Percentiles rank a stretch among this genome's conserved stretches.
These are phyloP conservation scores for Coniochaeta pulveracea DNA, from an alignment of 2,329 filamentous ascomycete genomes.

Conservation along the genomic window DNA sequence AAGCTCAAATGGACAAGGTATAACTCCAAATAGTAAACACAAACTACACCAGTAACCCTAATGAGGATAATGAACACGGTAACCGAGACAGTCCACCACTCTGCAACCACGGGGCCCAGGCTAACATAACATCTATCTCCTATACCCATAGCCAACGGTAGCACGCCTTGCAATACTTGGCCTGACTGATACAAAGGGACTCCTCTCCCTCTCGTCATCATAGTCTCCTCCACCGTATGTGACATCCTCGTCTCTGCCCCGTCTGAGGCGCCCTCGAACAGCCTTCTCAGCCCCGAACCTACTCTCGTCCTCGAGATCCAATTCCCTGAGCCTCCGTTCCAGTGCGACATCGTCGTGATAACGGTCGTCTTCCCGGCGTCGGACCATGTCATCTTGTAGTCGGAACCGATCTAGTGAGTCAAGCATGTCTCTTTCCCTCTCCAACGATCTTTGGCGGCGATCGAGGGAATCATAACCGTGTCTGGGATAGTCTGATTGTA, in stretches of 20 bases:
- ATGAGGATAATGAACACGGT: too few relatives aligned
- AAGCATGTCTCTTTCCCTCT: too few relatives aligned
- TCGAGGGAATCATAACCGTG: too few relatives aligned
- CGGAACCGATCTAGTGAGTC: constrained; percentile 1
- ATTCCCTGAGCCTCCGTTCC: background rate
- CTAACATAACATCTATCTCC: background rate
- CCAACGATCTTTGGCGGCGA: too few relatives aligned
- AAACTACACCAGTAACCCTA: too few relatives aligned
- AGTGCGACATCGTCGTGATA: constrained; percentile 1
- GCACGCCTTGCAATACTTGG: background rate
- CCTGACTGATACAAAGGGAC: constrained; percentile 1
- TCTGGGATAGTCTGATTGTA: too few relatives aligned
- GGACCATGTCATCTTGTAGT: background rate
- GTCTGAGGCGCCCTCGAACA: background rate
- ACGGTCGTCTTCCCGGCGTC: background rate
- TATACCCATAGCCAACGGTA: background rate
- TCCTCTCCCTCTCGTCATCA: constrained; percentile 1
- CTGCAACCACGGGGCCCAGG: too few relatives aligned
- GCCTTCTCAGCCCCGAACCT: background rate
- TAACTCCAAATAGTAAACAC: too few relatives aligned
- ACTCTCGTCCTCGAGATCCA: constrained; percentile 1
- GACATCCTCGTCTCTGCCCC: background rate
- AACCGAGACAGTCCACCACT: too few relatives aligned
- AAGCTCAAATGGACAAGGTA: too few relatives aligned
- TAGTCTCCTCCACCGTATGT: background rate